Percentiles rank a stretch among this genome's conserved stretches.
phyloP scores from a whole-genome alignment of 2,329 filamentous ascomycete genomes.

The Lasiodiplodia sp. region DNA sequence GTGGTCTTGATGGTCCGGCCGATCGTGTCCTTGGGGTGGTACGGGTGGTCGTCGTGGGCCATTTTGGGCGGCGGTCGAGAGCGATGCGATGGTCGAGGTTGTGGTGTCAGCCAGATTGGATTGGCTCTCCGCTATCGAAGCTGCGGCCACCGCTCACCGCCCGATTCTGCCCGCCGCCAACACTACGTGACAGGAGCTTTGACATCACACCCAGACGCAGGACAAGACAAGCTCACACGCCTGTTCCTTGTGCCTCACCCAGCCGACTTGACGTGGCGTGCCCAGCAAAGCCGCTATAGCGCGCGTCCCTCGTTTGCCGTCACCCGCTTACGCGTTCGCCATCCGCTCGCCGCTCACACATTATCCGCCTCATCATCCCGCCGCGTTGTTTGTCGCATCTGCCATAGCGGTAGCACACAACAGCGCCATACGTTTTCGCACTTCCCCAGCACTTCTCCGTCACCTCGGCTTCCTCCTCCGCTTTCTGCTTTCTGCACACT shows the following conservation, averaged over 20 bases:
- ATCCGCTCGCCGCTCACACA: conserved; percentile 13
- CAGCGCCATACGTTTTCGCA: neutral
- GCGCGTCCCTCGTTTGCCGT: neutral
- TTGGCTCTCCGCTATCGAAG: conserved; percentile 17
- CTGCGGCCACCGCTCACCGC: conserved; percentile 4
- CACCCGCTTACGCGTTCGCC: neutral
- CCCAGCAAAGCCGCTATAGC: neutral
- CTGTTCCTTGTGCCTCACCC: neutral
- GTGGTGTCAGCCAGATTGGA: conserved; percentile 19
- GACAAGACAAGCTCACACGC: neutral
- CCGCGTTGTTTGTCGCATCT: conserved; percentile 9
- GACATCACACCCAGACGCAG: neutral
- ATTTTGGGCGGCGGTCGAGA: conserved; percentile 40
- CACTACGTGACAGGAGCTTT: conserved; percentile 24
- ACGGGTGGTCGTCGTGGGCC: conserved; percentile 52
- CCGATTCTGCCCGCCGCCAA: conserved; percentile 12
- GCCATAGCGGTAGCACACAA: neutral
- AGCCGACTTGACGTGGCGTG: neutral
- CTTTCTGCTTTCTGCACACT: neutral
- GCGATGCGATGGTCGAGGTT: conserved; percentile 24
- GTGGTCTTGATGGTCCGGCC: conserved; percentile 70
- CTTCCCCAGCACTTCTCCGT: neutral
- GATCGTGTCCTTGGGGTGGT: conserved; percentile 79
- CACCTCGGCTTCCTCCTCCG: too few species aligned
- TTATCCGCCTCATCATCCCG: conserved; percentile 24